Evolutionary conservation across 257 asterid species (phyloP), one percentile per base, ranked within the genome.

Genomic region (Datura wrightii): DNA sequence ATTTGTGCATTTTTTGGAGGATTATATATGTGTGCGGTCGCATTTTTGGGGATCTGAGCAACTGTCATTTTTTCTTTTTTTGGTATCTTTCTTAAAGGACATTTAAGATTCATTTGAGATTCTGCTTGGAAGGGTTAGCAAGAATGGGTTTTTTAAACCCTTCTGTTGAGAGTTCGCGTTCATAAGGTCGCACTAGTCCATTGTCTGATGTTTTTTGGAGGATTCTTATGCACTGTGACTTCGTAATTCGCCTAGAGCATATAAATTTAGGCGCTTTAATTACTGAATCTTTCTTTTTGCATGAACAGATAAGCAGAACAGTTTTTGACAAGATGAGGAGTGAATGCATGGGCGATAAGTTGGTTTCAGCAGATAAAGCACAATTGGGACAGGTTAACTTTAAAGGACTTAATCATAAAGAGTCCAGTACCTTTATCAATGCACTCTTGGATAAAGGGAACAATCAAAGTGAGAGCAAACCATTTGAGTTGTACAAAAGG

Each of bases 401-500:
- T 42, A 89, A 92, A 86, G 87, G 88, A 82, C 89, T 89, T 86
- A 90, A 88, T 60, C 89, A 62, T 72, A 85, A 88, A 79, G 94
- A 92, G 84, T 74, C 83, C 79, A 90, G 88, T 80, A 37, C 54
- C 85, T 59, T 52, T 48, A 86, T n/a, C 79, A 79, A 83, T 79
- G 87, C 81, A 71, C 83, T 86, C 86, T 80, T 85, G 86, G 90
- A 89, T 85, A 90, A 89, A 86, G 71, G 84, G 81, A 92, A 91
- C 70, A 92, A 86, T 83, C 88, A 44, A 59, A 86, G 78, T 50
- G 88, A 92, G 85, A 88, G 84, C 87, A 91, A 88, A 85, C 95
- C 96, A 46, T 97, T 97, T 88, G 99, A 97, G 87, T 83, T 89
- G 86, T 97, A 97, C 92, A 97, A 97, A 90, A 91, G 91, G 78